Base-by-base conservation (phyloP, 129 eudicot species). In the Lactuca saligna region DNA sequence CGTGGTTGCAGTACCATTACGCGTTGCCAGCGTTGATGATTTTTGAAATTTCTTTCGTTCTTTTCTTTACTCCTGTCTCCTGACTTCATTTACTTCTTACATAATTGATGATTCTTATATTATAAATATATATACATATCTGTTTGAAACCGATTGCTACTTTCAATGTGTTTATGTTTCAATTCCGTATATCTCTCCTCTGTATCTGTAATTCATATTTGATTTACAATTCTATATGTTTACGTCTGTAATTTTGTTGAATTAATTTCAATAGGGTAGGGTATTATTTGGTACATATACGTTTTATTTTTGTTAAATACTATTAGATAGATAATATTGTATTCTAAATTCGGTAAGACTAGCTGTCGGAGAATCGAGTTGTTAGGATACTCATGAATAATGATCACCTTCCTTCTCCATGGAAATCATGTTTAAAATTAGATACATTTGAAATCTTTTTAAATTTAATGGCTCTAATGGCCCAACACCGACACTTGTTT, bases 1-100 rank as follows among this genome's bases (percentile, higher is more conserved):
- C 98, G 98, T 31, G 86, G 89, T 20, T 92, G 98, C 80, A 76
- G 86, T 70, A 68, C 87, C 7, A 82, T 84, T 65, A 79, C 98
- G 11, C 87, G 85, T 66, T 92, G 98, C 80, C 78, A 79, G 55
- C 85, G 91, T 35, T 7, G 54, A 0, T 29, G 20, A 0, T 2
- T 65, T 17, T 16, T 67, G n/a, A 34, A 34, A 53, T 37, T 34
- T 34, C 46, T 66, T 66, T 66, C 54, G 15, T 66, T 66, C 54
- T 33, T 50, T 33, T 54, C 35, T 67, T 67, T 48, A 44, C 17
- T 33, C 44, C 10, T 73, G 57, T 31, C 17, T 33, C 44, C 10
- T 73, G 57, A 73, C 69, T 61, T 72, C 54, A 20, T 35, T 70
- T 70, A 25, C 29, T 25, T 15, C 34, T 35, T 61, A 68, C 35